Conservation (phyloP, 2,329 filamentous ascomycete genomes). For the Neofusicoccum sp. region DNA sequence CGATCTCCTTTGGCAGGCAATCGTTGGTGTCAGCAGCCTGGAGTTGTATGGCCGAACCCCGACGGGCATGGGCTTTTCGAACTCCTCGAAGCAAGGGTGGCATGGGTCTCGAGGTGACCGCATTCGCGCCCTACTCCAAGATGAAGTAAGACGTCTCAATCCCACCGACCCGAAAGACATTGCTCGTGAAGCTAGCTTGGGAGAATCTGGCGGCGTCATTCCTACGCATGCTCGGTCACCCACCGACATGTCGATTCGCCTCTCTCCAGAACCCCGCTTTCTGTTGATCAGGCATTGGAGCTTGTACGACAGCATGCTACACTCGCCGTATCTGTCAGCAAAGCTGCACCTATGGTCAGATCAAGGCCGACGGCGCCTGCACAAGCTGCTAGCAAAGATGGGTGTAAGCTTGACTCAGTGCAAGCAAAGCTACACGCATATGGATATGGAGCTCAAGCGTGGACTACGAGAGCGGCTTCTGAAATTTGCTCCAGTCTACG, state of each 20-base stretch:
- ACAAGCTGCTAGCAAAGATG: conserved; percentile 97
- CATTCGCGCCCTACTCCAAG: conserved; percentile 80
- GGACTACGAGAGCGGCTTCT: conserved; percentile 80
- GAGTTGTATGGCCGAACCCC: conserved; percentile 87
- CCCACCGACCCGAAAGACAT: conserved; percentile 64
- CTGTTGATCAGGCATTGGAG: conserved; percentile 95
- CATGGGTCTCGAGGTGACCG: conserved; percentile 77
- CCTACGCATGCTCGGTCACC: conserved; percentile 84
- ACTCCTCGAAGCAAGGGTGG: conserved; percentile 65
- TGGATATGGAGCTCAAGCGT: conserved; percentile 96
- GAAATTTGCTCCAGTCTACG: conserved; percentile 90
- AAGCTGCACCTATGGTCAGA: conserved; percentile 94
- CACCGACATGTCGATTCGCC: conserved; percentile 84
- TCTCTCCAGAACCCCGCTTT: conserved; percentile 92
- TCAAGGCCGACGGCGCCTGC: conserved; percentile 77
- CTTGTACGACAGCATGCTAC: conserved; percentile 96
- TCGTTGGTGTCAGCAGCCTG: conserved; percentile 91
- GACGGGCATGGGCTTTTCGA: conserved; percentile 66
- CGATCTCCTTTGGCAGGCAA: conserved; percentile 89
- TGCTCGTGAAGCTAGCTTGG: conserved; percentile 59
- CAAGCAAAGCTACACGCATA: conserved; percentile 93
- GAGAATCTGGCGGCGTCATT: conserved; percentile 75
- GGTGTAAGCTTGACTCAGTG: conserved; percentile 91
- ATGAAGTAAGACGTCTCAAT: conserved; percentile 92
- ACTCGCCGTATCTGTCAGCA: conserved; percentile 91